Conservation (phyloP, 208 protist genomes). For the Blechomonas ayalai region DNA sequence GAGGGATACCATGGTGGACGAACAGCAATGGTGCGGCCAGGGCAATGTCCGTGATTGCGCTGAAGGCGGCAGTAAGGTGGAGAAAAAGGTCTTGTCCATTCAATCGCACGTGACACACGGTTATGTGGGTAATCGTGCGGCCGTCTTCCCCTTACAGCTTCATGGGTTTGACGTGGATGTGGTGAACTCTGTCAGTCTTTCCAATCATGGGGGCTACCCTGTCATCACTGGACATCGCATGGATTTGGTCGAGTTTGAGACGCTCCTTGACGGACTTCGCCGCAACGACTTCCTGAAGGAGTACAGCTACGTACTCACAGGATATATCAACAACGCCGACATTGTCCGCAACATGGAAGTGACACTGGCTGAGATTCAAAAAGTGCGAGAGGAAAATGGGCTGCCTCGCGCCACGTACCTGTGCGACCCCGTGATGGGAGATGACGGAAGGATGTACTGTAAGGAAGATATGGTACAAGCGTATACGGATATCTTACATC, state of each 20-base stretch:
- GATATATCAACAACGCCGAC: conserved; percentile 91
- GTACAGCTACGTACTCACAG: conserved; percentile 90
- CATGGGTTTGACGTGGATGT: conserved; percentile 93
- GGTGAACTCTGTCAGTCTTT: conserved; percentile 93
- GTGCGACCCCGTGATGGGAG: conserved; percentile 95
- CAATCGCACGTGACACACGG: conserved; percentile 95
- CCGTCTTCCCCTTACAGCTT: conserved; percentile 91
- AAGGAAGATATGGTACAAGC: conserved; percentile 82
- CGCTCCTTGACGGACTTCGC: conserved; percentile 78
- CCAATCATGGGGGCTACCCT: conserved; percentile 93
- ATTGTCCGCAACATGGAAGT: conserved; percentile 57
- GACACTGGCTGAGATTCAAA: conserved; percentile 58
- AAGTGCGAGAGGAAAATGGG: conserved; percentile 24
- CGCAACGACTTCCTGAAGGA: conserved; percentile 70
- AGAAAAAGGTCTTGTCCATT: conserved; percentile 87
- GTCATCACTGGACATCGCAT: conserved; percentile 86
- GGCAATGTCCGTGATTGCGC: no score
- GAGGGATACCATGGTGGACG: no score
- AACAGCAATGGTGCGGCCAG: no score
- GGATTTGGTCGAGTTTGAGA: conserved; percentile 61
- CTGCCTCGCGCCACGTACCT: conserved; percentile 45
- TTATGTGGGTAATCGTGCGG: conserved; percentile 95
- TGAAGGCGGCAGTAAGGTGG: no score
- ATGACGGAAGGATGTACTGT: conserved; percentile 92
- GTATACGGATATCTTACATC: conserved; percentile 75